These are phyloP conservation scores for Scheffersomyces quercinus DNA, from an alignment of 1,139 yeast species.

Conservation along the genomic window DNA sequence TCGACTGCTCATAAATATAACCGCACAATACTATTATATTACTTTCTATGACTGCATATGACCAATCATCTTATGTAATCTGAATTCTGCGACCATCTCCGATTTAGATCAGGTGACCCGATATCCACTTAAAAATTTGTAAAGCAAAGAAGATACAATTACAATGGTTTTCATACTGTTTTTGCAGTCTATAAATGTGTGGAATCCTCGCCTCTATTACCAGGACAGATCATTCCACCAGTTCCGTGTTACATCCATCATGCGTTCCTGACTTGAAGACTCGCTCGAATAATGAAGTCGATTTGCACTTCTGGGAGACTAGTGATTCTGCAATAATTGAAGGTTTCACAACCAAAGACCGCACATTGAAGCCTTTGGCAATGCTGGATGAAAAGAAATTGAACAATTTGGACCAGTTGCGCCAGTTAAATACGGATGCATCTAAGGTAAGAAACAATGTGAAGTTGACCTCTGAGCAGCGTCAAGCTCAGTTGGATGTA, in stretches of 20 bases:
- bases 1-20: too few relatives aligned
- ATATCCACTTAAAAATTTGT: too few relatives aligned
- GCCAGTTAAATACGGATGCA: conserved; percentile 23
- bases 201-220: conserved; percentile 19
- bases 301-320: conserved; percentile 21
- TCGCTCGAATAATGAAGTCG: neutral
- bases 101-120: too few relatives aligned
- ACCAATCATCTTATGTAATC: too few relatives aligned
- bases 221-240: neutral
- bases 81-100: too few relatives aligned
- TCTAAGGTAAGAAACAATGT: conserved; percentile 30
- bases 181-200: conserved; percentile 16
- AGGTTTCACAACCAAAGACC: conserved; percentile 16
- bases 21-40: too few relatives aligned
- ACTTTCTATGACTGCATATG: too few relatives aligned
- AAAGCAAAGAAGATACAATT: too few relatives aligned
- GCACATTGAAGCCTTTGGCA: conserved; percentile 16
- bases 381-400: conserved; percentile 26
- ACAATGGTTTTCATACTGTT: neutral
- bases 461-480: conserved; percentile 21
- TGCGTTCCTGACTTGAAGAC: neutral
- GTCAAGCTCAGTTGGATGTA: conserved; percentile 4
- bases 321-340: conserved; percentile 14
- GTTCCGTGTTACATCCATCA: neutral
- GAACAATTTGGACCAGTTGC: conserved; percentile 23